Conservation (phyloP, 1,284 basidiomycete species). For the Anthracocystis panici-leucophaei region DNA sequence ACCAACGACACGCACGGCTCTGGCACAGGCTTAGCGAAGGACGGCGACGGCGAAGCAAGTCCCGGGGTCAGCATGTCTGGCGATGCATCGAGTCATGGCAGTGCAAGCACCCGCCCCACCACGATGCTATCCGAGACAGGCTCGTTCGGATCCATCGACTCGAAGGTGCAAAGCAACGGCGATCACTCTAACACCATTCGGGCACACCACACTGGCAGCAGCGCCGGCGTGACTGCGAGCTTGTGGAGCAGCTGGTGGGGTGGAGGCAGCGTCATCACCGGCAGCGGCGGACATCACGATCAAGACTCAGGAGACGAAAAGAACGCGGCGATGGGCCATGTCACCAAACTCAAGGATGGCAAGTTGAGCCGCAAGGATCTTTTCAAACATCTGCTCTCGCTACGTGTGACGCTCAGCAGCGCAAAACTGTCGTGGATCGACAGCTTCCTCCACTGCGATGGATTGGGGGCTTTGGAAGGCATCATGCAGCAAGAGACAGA, state of each 20-base stretch:
- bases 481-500: constrained; percentile 54
- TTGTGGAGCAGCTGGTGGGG: constrained; percentile 63
- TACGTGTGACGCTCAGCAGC: constrained; percentile 88
- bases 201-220: constrained; percentile 50
- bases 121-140: constrained; percentile 38
- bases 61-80: constrained; percentile 31
- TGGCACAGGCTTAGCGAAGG: constrained; percentile 17
- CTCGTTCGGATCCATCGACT: constrained; percentile 29
- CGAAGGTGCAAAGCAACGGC: constrained; percentile 14
- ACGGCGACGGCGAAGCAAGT: constrained; percentile 27
- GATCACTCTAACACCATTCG: constrained; percentile 28
- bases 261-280: constrained; percentile 27
- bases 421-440: constrained; percentile 83
- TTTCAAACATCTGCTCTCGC: constrained; percentile 81
- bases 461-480: constrained; percentile 74
- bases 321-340: constrained; percentile 29
- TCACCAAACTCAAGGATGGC: constrained; percentile 33
- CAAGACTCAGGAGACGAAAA: constrained; percentile 19
- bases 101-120: constrained; percentile 37
- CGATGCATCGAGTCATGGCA: constrained; percentile 34
- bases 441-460: constrained; percentile 78
- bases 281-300: constrained; percentile 8
- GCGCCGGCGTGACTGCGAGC: constrained; percentile 41
- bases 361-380: constrained; percentile 56
- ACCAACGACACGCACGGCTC: constrained; percentile 38